phyloP scores from a whole-genome alignment of 2,329 filamentous ascomycete species.

The Alternaria burnsii region DNA sequence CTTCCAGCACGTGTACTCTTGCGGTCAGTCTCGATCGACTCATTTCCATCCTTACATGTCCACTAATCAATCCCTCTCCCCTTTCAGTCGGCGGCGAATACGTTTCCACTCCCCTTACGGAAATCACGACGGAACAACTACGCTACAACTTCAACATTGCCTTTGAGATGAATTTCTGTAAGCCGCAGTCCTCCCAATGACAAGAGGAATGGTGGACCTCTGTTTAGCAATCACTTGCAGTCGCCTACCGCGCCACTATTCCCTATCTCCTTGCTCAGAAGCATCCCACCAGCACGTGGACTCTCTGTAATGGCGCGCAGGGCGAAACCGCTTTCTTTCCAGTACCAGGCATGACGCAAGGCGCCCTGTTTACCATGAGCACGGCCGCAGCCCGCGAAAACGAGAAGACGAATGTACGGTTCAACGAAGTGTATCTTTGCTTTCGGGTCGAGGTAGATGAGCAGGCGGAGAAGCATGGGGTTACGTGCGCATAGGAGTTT shows the following conservation, averaged over 20 bases:
- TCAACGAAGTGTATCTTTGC: slow-evolving; percentile 53
- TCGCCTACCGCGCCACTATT: slow-evolving; percentile 16
- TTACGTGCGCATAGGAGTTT: slow-evolving; percentile 10
- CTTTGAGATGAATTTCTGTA: slow-evolving; percentile 18
- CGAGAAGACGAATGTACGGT: slow-evolving; percentile 47
- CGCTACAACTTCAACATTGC: neutral
- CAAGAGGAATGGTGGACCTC: too few species aligned
- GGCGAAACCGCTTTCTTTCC: slow-evolving; percentile 8
- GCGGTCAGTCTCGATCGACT: slow-evolving; percentile 2
- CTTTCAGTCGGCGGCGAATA: slow-evolving; percentile 9
- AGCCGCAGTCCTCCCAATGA: neutral
- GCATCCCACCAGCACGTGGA: slow-evolving; percentile 9
- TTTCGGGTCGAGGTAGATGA: slow-evolving; percentile 14
- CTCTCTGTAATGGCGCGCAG: slow-evolving; percentile 15
- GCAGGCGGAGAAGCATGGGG: slow-evolving; percentile 10
- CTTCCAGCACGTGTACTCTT: slow-evolving; percentile 20
- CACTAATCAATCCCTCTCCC: too few species aligned
- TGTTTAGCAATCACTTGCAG: neutral
- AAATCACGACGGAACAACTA: slow-evolving; percentile 7
- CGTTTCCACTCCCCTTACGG: neutral
- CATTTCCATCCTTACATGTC: too few species aligned
- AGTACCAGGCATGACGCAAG: slow-evolving; percentile 37
- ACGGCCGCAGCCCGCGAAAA: slow-evolving; percentile 42
- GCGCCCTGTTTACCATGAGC: slow-evolving; percentile 50
- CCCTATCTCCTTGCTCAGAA: slow-evolving; percentile 18